phyloP scores from a whole-genome alignment of 257 asterid genomes.

The Scutellaria minor region DNA sequence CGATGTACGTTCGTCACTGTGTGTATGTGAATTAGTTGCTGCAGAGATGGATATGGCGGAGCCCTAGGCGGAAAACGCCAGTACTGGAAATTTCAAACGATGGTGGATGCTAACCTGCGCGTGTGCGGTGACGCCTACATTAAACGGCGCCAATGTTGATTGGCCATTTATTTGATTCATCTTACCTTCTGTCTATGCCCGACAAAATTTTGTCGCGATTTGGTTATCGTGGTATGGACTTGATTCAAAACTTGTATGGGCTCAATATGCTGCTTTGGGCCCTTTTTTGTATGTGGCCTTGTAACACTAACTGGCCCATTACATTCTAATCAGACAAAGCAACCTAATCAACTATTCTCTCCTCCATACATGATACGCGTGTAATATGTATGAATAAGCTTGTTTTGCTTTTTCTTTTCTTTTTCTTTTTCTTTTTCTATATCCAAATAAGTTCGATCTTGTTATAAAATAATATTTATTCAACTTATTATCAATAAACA shows the following conservation, averaged over 20 bases:
- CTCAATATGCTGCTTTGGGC: background rate
- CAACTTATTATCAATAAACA: no score
- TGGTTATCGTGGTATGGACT: background rate
- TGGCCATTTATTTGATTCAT: constrained; percentile 15
- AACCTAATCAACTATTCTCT: no score
- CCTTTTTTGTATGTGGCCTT: background rate
- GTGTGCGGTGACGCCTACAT: constrained; percentile 28
- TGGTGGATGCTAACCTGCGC: constrained; percentile 27
- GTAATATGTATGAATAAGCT: no score
- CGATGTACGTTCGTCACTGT: background rate
- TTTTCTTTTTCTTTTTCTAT: no score
- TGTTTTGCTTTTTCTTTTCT: no score
- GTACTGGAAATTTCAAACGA: background rate
- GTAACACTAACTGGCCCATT: background rate
- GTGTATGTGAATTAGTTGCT: background rate
- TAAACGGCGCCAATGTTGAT: constrained; percentile 34
- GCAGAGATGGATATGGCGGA: background rate
- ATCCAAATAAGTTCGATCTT: no score
- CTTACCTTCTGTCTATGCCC: background rate
- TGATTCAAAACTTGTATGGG: background rate
- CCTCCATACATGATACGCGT: no score
- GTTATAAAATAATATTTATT: no score
- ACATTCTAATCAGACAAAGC: background rate
- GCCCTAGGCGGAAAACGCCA: constrained; percentile 28
- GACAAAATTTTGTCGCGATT: background rate